Percentiles rank a stretch among this genome's conserved stretches.
Evolutionary conservation across 176 grass and related monocot species (phyloP).

Genomic region (Typha latifolia): DNA sequence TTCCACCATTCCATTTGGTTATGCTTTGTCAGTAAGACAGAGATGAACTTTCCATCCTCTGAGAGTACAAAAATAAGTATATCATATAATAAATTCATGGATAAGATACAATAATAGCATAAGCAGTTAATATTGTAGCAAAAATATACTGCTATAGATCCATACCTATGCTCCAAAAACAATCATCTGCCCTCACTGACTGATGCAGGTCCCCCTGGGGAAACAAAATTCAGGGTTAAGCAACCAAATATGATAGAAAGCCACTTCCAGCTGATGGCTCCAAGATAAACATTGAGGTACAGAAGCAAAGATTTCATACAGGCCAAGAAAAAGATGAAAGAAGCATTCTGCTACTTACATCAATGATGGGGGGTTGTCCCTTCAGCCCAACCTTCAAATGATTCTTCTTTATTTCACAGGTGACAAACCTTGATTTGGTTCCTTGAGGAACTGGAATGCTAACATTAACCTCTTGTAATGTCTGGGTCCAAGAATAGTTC

Average conservation of each 20-base stretch:
- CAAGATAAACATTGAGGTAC: no score
- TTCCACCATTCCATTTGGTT: slow-evolving; percentile 99
- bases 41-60: slow-evolving; percentile 85
- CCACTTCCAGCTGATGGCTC: background rate
- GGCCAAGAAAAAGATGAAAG: background rate
- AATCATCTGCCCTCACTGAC: slow-evolving; percentile 71
- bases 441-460: slow-evolving; percentile 68
- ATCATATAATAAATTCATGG: background rate
- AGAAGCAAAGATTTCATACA: background rate
- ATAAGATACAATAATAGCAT: background rate
- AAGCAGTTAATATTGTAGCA: background rate
- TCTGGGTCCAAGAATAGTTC: slow-evolving; percentile 93
- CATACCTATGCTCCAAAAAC: slow-evolving; percentile 95
- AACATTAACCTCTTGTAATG: slow-evolving; percentile 72
- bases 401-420: slow-evolving; percentile 80
- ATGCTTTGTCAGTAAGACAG: slow-evolving; percentile 79
- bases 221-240: background rate
- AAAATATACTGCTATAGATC: no score
- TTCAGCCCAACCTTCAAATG: slow-evolving; percentile 82
- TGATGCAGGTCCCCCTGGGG: slow-evolving; percentile 73
- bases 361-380: slow-evolving; percentile 73
- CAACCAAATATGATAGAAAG: background rate
- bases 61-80: slow-evolving; percentile 5
- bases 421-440: slow-evolving; percentile 84
- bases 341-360: slow-evolving; percentile 42